These are phyloP conservation scores for Graphiopsis chlorocephala DNA, from an alignment of 2,329 filamentous ascomycete species.

Conservation along the genomic window DNA sequence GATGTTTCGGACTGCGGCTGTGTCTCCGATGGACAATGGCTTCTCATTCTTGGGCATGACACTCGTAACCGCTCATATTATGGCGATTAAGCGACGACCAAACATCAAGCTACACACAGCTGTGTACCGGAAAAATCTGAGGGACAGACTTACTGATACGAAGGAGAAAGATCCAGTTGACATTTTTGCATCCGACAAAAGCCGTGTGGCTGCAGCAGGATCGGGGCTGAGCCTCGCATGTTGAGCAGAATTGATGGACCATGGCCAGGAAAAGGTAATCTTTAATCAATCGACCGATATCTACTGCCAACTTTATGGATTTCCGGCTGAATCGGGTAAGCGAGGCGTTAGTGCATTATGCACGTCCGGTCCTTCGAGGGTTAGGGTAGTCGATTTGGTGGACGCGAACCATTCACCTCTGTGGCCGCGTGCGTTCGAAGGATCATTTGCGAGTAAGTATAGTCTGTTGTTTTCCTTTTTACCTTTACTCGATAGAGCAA, in stretches of 20 bases:
- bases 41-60: not conserved
- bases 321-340: not conserved
- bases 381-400: not conserved
- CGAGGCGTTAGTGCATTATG: not conserved
- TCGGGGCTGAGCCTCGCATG: not conserved
- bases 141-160: not conserved
- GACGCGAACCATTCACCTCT: no score
- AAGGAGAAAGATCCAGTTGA: not conserved
- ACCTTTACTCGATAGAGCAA: no score
- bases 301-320: not conserved
- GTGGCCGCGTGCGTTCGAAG: no score
- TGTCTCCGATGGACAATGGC: not conserved
- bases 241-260: not conserved
- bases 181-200: not conserved
- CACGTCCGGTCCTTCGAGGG: not conserved
- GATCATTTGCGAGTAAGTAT: no score
- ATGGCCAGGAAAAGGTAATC: not conserved
- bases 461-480: no score
- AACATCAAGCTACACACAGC: not conserved
- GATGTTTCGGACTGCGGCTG: not conserved
- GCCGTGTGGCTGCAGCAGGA: slow-evolving; percentile 1
- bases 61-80: not conserved
- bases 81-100: not conserved
- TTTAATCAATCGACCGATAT: not conserved
- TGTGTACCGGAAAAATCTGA: not conserved